These are phyloP conservation scores for Acorus calamus DNA, from an alignment of 106 monocot genomes.

Conservation along the genomic window DNA sequence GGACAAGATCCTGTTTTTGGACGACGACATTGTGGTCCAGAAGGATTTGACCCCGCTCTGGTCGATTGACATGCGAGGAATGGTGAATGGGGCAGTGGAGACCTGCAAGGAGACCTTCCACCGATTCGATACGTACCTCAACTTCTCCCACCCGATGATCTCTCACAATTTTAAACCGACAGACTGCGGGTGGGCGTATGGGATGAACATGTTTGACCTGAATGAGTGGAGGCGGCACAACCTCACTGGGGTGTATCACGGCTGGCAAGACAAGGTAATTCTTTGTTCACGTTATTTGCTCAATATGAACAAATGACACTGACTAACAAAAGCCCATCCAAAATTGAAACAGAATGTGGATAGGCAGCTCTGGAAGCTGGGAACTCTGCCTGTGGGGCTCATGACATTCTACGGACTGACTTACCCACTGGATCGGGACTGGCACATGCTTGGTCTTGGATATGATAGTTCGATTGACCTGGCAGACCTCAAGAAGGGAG, in stretches of 20 bases:
- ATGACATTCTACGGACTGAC: slow-evolving; percentile 27
- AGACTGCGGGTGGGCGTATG: slow-evolving; percentile 55
- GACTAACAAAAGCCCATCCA: no score
- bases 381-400: not conserved
- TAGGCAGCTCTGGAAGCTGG: not conserved
- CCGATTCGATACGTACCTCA: slow-evolving; percentile 63
- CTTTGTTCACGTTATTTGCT: not conserved
- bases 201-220: slow-evolving; percentile 50
- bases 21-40: slow-evolving; percentile 75
- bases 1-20: slow-evolving; percentile 72
- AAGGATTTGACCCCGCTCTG: slow-evolving; percentile 64
- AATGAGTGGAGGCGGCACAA: slow-evolving; percentile 39
- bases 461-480: slow-evolving; percentile 43
- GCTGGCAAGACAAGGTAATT: slow-evolving; percentile 49
- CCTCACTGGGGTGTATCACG: slow-evolving; percentile 42
- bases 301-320: no score
- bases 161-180: slow-evolving; percentile 33
- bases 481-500: slow-evolving; percentile 29
- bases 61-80: slow-evolving; percentile 61
- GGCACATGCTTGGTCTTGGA: slow-evolving; percentile 69
- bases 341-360: no score
- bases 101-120: slow-evolving; percentile 80
- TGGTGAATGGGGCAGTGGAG: slow-evolving; percentile 80
- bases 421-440: slow-evolving; percentile 19
- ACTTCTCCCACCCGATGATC: slow-evolving; percentile 52